A percentile compares a stretch with the other conserved stretches of the same genome.
Conservation (phyloP, 768 basidiomycete species). For the Mycena sanguinolenta region DNA sequence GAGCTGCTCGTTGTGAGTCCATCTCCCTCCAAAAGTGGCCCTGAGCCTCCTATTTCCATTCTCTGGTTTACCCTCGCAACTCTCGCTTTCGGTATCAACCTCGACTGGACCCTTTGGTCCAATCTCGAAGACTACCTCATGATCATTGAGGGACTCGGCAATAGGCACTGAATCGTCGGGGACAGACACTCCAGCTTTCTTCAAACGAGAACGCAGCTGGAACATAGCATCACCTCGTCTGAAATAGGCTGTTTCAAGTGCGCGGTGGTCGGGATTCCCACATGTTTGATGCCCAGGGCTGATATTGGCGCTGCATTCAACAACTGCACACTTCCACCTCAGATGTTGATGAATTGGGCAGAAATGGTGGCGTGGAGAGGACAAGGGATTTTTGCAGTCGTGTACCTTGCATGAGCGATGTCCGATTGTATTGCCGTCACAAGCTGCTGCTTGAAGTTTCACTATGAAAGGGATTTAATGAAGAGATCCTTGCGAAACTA, state of each 20-base stretch:
- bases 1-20: slow-evolving; percentile 38
- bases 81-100: no score
- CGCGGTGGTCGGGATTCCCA: slow-evolving; percentile 16
- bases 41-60: slow-evolving; percentile 26
- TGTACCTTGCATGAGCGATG: slow-evolving; percentile 36
- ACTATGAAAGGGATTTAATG: neutral
- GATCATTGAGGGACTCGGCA: neutral
- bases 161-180: slow-evolving; percentile 18
- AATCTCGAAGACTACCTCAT: slow-evolving; percentile 17
- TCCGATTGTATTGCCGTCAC: slow-evolving; percentile 34
- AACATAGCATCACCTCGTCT: slow-evolving; percentile 28
- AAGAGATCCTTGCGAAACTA: neutral
- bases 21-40: slow-evolving; percentile 33
- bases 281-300: slow-evolving; percentile 31
- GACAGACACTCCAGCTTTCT: slow-evolving; percentile 14
- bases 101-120: slow-evolving; percentile 1
- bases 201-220: slow-evolving; percentile 24
- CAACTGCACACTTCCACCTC: neutral
- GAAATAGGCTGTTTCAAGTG: slow-evolving; percentile 26
- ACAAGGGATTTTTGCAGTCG: slow-evolving; percentile 32
- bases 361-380: slow-evolving; percentile 16
- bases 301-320: slow-evolving; percentile 2
- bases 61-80: slow-evolving; percentile 27
- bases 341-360: slow-evolving; percentile 28
- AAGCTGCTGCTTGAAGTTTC: slow-evolving; percentile 4